Conservation (phyloP, 2,329 filamentous ascomycete genomes). For the Beauveria medogensis region DNA sequence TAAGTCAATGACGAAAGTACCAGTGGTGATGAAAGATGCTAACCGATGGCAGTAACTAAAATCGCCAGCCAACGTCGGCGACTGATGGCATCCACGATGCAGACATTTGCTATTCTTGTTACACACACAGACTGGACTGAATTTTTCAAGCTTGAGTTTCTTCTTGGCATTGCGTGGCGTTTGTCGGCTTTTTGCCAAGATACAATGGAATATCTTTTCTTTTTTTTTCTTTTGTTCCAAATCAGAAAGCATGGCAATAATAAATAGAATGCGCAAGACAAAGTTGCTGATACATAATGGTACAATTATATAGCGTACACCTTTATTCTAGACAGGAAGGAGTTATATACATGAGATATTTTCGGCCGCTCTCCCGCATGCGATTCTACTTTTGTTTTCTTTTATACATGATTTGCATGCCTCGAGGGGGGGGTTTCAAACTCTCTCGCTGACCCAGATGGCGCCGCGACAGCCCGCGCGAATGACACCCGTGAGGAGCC, state of each 20-base stretch:
- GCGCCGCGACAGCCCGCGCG: slow-evolving; percentile 83
- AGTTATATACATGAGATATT: background rate
- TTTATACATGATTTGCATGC: background rate
- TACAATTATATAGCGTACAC: slow-evolving; percentile 1
- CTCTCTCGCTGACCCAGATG: slow-evolving; percentile 81
- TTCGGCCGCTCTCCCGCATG: background rate
- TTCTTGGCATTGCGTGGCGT: slow-evolving; percentile 3
- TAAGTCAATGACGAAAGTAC: slow-evolving; percentile 39
- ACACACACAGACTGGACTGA: background rate
- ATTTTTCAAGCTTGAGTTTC: background rate
- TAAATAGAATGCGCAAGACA: background rate
- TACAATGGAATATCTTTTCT: slow-evolving; percentile 1
- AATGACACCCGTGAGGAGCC: slow-evolving; percentile 79
- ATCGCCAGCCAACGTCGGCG: background rate
- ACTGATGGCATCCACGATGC: background rate
- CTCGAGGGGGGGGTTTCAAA: slow-evolving; percentile 32
- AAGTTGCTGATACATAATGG: background rate
- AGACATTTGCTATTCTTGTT: background rate
- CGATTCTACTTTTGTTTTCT: background rate
- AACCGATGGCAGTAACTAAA: background rate
- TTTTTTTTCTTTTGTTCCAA: slow-evolving; percentile 6
- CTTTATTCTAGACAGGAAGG: background rate
- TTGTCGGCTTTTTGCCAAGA: background rate
- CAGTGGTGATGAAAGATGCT: background rate
- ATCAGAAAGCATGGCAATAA: background rate